Evolutionary conservation across 208 protist genomes (phyloP), one percentile per base, ranked within the genome.

Genomic region (Acanthamoeba healyi): DNA sequence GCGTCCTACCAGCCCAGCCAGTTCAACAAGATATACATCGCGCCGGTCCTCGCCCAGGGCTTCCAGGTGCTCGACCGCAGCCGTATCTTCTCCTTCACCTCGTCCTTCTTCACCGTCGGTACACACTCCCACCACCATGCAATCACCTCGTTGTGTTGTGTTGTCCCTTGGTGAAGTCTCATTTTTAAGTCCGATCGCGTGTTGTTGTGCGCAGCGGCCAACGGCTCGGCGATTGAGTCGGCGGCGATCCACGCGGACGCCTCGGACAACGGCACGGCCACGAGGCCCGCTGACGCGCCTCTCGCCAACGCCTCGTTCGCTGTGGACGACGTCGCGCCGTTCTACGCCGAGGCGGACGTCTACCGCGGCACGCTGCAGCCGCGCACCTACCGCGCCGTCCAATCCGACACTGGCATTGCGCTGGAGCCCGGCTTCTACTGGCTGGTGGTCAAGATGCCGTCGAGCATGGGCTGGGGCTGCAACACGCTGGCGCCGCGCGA

Each of bases 91-190:
- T 79, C 70, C 36, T 36, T 79, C n/a, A 79, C 70, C 24, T 46
- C 70, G 15, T 38, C 36, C 70, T 79, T 79, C 70, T 79, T 79
- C 36, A 79, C 70, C 36, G 70, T 79, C n/a, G 70, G 70, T 79
- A 70, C 61, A 5, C 61, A 54, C n/a, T 67, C 58, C 22, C 58
- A 7, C n/a, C 58, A 29, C n/a, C 24, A 29, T 42, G 70, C 29
- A 42, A 6, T 44, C 70, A 24, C 12, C 5, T 44, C 70, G 7
- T 38, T 42, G 26, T 46, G 36, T 32, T 24, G n/a, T n/a, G n/a
- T n/a, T n/a, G n/a, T n/a, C n/a, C n/a, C n/a, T n/a, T n/a, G n/a
- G n/a, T n/a, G n/a, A n/a, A n/a, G n/a, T 79, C n/a, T 34, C 15
- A 29, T 22, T 34, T 34, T 29, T 34, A 67, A 26, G 6, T 67